phyloP scores from a whole-genome alignment of 441 rosid species.

The Eutrema salsugineum region DNA sequence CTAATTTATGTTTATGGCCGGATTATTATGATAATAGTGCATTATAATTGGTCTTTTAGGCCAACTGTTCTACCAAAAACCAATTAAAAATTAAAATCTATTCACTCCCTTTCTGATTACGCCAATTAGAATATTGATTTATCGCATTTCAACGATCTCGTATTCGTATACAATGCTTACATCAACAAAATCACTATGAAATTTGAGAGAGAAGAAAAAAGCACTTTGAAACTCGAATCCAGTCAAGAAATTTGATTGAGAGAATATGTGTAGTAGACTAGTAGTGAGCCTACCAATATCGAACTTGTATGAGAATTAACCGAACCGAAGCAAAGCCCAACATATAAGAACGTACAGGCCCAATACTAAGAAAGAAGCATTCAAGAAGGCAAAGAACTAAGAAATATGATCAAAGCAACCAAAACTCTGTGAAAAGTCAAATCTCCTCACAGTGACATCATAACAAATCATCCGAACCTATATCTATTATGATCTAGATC shows the following conservation, averaged over 20 bases:
- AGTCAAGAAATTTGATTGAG: neutral
- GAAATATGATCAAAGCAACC: neutral
- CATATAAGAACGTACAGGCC: neutral
- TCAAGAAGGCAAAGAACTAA: neutral
- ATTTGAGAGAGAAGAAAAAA: neutral
- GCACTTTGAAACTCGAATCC: neutral
- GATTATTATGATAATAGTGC: neutral
- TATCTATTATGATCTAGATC: neutral
- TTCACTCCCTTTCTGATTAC: neutral
- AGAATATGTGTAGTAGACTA: neutral
- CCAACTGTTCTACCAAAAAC: constrained; percentile 20
- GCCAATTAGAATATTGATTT: neutral
- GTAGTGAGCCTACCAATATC: neutral
- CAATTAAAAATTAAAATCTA: neutral
- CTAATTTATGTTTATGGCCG: neutral
- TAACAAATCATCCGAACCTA: neutral
- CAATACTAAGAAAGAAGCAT: neutral
- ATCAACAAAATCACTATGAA: neutral
- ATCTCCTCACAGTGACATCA: constrained; percentile 13
- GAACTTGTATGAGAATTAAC: neutral
- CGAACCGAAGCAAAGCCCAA: constrained; percentile 17
- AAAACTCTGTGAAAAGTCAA: constrained; percentile 10
- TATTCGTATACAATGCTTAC: neutral
- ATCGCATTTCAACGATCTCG: neutral
- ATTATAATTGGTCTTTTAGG: neutral